phyloP scores from a whole-genome alignment of 768 basidiomycete genomes.

The Suillus placidus region DNA sequence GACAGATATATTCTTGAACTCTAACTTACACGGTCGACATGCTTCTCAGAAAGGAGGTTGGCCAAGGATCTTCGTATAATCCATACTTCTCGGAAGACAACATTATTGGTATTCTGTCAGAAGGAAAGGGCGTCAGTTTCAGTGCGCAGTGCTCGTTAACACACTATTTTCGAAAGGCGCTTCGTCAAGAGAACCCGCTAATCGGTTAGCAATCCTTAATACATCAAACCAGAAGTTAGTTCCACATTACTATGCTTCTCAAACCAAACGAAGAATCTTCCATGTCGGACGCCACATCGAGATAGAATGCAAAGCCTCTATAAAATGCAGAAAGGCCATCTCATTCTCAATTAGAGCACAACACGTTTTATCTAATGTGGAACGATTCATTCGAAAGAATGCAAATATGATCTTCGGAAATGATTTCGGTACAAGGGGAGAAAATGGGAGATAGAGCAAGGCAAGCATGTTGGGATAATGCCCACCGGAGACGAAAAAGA shows the following conservation, averaged over 20 bases:
- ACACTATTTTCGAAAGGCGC: background rate
- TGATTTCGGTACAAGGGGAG: background rate
- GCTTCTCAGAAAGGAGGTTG: background rate
- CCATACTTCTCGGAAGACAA: background rate
- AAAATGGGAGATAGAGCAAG: background rate
- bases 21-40: background rate
- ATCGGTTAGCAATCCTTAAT: background rate
- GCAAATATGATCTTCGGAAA: background rate
- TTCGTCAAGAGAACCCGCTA: background rate
- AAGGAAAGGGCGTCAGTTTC: background rate
- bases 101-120: background rate
- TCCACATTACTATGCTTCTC: too few relatives aligned
- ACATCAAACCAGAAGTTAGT: background rate
- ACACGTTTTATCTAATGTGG: background rate
- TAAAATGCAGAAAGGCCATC: background rate
- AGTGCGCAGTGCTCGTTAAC: background rate
- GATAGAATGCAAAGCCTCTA: background rate
- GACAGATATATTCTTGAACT: background rate
- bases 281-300: background rate
- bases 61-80: background rate
- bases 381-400: background rate
- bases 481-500: background rate
- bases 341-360: background rate
- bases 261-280: background rate
- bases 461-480: background rate